Evolutionary conservation across 306 rosid genomes (phyloP).

Genomic region (Canavalia gladiata): DNA sequence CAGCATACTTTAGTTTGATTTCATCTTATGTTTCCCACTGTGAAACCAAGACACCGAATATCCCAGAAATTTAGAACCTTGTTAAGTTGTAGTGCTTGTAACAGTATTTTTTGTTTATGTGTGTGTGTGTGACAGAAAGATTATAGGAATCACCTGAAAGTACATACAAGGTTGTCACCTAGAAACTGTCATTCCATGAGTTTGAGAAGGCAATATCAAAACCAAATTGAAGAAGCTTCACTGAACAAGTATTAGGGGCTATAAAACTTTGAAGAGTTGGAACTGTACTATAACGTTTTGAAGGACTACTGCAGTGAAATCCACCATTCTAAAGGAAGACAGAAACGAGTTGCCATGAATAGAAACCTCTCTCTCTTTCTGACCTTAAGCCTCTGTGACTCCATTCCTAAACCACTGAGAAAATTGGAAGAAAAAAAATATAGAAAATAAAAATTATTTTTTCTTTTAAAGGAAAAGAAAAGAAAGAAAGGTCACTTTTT

Average conservation of each 20-base stretch:
- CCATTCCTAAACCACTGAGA: conserved; percentile 42
- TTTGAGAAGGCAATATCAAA: conserved; percentile 6
- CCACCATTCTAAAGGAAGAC: conserved; percentile 40
- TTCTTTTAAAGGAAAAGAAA: neutral
- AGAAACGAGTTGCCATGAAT: conserved; percentile 53
- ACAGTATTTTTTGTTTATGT: neutral
- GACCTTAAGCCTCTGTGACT: conserved; percentile 49
- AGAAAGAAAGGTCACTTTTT: conserved; percentile 44
- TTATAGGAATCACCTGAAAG: conserved; percentile 44
- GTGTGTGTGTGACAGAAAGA: conserved; percentile 13
- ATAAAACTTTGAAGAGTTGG: neutral
- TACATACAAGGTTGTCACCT: conserved; percentile 34
- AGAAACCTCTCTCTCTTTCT: conserved; percentile 13
- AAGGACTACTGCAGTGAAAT: conserved; percentile 40
- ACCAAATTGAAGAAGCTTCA: neutral
- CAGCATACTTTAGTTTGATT: conserved; percentile 32
- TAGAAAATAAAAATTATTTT: neutral
- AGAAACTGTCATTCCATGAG: conserved; percentile 45
- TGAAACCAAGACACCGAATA: conserved; percentile 37
- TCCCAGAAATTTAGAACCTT: conserved; percentile 11
- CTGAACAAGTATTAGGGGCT: conserved; percentile 25
- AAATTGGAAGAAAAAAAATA: neutral
- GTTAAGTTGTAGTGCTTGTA: conserved; percentile 7
- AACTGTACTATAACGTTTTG: neutral
- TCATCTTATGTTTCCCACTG: conserved; percentile 43